Conservation (phyloP, 192 early-diverging fungal genomes). For the Podila epigama region DNA sequence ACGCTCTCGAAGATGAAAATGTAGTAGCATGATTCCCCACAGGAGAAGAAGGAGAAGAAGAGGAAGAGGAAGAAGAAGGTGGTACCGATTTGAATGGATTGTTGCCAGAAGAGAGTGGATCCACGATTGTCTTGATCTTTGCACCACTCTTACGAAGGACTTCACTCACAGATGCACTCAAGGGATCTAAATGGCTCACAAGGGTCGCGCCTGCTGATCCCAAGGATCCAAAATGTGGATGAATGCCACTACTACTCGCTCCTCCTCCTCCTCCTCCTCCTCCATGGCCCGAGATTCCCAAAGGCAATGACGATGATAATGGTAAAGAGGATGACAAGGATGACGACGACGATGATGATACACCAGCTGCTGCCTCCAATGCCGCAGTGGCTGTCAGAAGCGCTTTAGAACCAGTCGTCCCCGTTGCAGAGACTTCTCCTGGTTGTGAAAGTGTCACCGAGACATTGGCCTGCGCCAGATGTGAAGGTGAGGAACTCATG, state of each 20-base stretch:
- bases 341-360: too few species aligned
- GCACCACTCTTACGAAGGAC: constrained; percentile 38
- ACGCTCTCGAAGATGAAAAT: constrained; percentile 3
- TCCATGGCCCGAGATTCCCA: too few species aligned
- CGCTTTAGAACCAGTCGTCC: constrained; percentile 10
- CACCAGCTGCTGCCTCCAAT: constrained; percentile 31
- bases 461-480: background rate
- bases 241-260: background rate
- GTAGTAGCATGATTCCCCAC: background rate
- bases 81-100: constrained; percentile 11
- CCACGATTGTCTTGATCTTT: constrained; percentile 31
- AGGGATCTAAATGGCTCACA: constrained; percentile 26
- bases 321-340: too few species aligned
- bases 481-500: background rate
- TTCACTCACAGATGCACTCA: constrained; percentile 29
- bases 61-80: background rate
- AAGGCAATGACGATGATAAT: too few species aligned
- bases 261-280: too few species aligned
- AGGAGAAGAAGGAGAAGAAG: background rate
- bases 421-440: constrained; percentile 8
- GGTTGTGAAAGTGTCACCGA: constrained; percentile 28
- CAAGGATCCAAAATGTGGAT: background rate
- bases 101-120: constrained; percentile 23
- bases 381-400: constrained; percentile 36
- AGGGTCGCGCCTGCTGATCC: constrained; percentile 20